A percentile compares a stretch with the other conserved stretches of the same genome.
Conservation (phyloP, 352 stramenopile species). For the Aphanomyces stellatus region DNA sequence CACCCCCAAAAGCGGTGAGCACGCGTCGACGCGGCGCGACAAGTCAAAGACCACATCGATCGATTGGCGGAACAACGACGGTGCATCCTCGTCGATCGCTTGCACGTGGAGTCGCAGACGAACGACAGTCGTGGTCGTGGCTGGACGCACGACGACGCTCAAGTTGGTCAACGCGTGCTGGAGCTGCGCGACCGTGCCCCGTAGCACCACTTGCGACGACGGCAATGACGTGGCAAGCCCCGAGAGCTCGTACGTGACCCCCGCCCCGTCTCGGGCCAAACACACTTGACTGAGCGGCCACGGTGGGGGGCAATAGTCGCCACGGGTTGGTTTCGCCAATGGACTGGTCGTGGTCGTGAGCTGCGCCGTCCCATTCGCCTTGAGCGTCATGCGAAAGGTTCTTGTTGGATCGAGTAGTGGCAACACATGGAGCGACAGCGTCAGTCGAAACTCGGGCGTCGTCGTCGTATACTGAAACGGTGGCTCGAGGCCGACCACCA, state of each 20-base stretch:
- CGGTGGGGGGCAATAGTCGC: neutral
- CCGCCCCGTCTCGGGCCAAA: neutral
- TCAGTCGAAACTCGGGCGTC: neutral
- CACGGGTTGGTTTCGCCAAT: neutral
- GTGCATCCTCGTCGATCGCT: neutral
- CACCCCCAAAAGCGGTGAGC: neutral
- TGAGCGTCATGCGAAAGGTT: neutral
- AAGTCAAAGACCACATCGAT: neutral
- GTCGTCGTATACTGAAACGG: neutral
- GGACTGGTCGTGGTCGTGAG: neutral
- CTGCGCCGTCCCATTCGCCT: neutral
- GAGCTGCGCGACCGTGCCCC: neutral
- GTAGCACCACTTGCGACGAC: neutral
- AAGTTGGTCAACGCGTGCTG: conserved; percentile 6
- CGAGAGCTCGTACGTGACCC: neutral
- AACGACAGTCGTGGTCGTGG: neutral
- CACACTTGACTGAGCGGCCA: neutral
- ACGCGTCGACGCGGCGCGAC: neutral
- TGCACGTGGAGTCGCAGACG: neutral
- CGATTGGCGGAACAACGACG: neutral
- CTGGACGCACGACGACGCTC: no score
- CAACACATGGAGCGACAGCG: neutral
- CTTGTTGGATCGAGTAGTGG: neutral
- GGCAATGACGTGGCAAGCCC: neutral
- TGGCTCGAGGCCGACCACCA: neutral